Percentiles rank a stretch among this genome's conserved stretches.
Evolutionary conservation across 2,329 filamentous ascomycete species (phyloP).

Genomic region (Colletotrichum sidae): DNA sequence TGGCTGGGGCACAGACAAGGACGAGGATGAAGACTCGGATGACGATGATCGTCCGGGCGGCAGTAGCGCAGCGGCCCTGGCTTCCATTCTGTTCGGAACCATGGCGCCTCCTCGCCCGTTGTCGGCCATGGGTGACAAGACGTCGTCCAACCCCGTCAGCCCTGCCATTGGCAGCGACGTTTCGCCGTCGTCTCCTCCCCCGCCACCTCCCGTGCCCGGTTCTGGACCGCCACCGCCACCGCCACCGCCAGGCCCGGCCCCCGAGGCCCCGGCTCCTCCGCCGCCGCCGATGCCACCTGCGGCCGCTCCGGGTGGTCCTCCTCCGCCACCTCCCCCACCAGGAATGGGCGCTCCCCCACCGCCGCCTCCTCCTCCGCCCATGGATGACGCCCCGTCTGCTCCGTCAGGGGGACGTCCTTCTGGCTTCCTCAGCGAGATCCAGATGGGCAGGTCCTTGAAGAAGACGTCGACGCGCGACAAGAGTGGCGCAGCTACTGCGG

Average conservation of each 20-base stretch:
- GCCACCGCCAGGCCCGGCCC: slow-evolving; percentile 41
- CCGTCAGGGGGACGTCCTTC: slow-evolving; percentile 62
- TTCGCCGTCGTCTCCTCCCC: slow-evolving; percentile 47
- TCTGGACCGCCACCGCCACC: slow-evolving; percentile 48
- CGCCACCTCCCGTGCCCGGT: slow-evolving; percentile 43
- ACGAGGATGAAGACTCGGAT: slow-evolving; percentile 72
- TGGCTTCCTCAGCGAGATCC: slow-evolving; percentile 84
- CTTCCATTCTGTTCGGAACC: slow-evolving; percentile 94
- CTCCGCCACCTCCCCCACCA: slow-evolving; percentile 58
- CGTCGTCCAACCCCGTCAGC: slow-evolving; percentile 53
- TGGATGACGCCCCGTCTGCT: slow-evolving; percentile 54
- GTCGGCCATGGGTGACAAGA: slow-evolving; percentile 82
- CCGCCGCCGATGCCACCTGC: slow-evolving; percentile 47
- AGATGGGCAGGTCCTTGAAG: slow-evolving; percentile 80
- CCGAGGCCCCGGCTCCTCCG: slow-evolving; percentile 44
- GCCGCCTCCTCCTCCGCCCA: slow-evolving; percentile 57
- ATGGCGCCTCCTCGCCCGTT: slow-evolving; percentile 94
- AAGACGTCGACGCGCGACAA: slow-evolving; percentile 93
- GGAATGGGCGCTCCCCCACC: slow-evolving; percentile 50
- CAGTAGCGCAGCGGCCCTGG: slow-evolving; percentile 88
- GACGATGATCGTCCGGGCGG: slow-evolving; percentile 83
- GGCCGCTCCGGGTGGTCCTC: slow-evolving; percentile 46
- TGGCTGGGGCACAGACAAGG: slow-evolving; percentile 86
- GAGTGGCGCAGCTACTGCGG: slow-evolving; percentile 77
- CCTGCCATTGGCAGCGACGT: slow-evolving; percentile 53